Evolutionary conservation across 2,329 filamentous ascomycete species (phyloP), one percentile per base, ranked within the genome.

Genomic region (Aspergillus sojae): DNA sequence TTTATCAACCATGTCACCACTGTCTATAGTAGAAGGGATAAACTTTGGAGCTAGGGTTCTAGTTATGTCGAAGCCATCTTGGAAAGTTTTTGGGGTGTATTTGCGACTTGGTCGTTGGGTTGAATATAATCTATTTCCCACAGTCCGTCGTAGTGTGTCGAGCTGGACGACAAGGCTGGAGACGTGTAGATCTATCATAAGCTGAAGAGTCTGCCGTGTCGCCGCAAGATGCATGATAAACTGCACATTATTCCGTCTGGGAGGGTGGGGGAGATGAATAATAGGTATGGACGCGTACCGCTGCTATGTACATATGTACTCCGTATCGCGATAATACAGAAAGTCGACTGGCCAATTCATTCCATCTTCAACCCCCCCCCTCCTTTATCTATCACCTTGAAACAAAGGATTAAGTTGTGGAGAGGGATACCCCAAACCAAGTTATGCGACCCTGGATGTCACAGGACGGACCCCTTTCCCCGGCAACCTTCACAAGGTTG

Each of bases 111-210:
- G 46, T 19, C 6, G 46, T 50, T 50, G 26, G 23, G 3, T 28
- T 30, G 14, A 45, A 30, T 14, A 30, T 28, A 7, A 50, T 19
- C n/a, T 26, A 10, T 43, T 21, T 19, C n/a, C 41, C 12, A 14
- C 45, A 34, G 1, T 34, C 26, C 50, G 16, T 53, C 50, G 23
- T 50, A 7, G 30, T 5, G 26, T 36, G 19, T 19, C 10, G 19
- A 28, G 30, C 50, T 36, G 28, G 30, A 54, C 19, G 4, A 54
- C n/a, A 16, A 28, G 21, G 23, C 30, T 30, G 28, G 10, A 55
- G 52, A 55, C 52, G 32, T 55, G 52, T 39, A 55, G 32, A 55
- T 23, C 21, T 55, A 55, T 55, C 52, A 55, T 55, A 55, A 55
- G 52, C 30, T 14, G 32, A 39, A 55, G 32, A 39, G 52, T 12